Evolutionary conservation across 495 filamentous ascomycete genomes (phyloP), one percentile per base, ranked within the genome.

Genomic region (Thozetella sp.): DNA sequence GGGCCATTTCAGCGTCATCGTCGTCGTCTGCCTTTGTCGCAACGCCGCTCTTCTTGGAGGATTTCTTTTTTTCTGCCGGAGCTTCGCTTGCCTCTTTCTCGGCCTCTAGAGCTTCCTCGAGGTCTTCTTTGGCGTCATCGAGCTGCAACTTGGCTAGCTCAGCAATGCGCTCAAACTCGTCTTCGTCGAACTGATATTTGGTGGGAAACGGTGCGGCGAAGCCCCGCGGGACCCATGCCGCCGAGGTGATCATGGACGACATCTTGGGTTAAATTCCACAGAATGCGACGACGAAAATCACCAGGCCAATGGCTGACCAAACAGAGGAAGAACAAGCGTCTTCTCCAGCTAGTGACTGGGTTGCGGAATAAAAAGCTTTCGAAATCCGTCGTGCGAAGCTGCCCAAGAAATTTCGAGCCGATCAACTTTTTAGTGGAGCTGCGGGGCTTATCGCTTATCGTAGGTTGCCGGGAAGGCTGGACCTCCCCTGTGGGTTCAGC

Each of bases 151-250:
- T 89, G 34, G 96, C 95, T 63, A 98, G 83, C 68, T 86, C 83
- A 22, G 93, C 90, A 75, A 99, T 98, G 63, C 95, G 88, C 62
- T 88, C 83, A 73, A 94, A 95, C 69, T 99, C 95, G 59, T 88
- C 87, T 75, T 99, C 95, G 70, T 97, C 88, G 63, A 98, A 92
- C 27, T 90, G 88, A 72, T 95, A 95, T 75, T 92, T 95, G 3
- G 83, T 88, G 1, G 95, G 95, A 66, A 97, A 96, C 59, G 90
- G 88, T 53, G 95, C 93, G 27, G 96, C 92, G 75, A 93, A 92
- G 46, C 96, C 96, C 19, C 93, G 90, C 59, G 92, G 93, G 65
- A 98, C 94, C 95, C 95, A 99, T 3, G 89, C 73, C 1, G 93
- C 91, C 34, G 92, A 90, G 22, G 96, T 98, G 57, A 99, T 96